A percentile compares a stretch with the other conserved stretches of the same genome.
Conservation (phyloP, 2,329 filamentous ascomycete genomes). For the Graphiopsis chlorocephala region DNA sequence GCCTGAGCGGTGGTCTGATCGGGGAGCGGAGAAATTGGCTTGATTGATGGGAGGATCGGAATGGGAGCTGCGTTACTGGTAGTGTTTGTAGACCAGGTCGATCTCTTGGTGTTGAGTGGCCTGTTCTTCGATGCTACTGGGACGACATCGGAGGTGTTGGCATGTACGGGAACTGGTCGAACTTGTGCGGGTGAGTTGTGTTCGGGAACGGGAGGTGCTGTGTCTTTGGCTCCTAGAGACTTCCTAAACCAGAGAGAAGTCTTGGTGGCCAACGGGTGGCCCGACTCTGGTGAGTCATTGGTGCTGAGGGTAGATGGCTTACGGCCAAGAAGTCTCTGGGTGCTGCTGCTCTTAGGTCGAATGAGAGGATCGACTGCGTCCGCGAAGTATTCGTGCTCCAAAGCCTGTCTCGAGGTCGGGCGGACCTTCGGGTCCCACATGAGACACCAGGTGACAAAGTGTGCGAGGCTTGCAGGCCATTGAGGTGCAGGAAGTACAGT, state of each 20-base stretch:
- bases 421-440: constrained; percentile 97
- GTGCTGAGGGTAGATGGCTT: constrained; percentile 82
- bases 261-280: constrained; percentile 67
- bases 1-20: constrained; percentile 89
- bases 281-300: constrained; percentile 55
- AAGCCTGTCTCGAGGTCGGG: constrained; percentile 88
- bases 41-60: constrained; percentile 91
- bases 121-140: constrained; percentile 50
- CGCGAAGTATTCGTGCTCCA: constrained; percentile 90
- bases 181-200: constrained; percentile 41
- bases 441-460: constrained; percentile 97
- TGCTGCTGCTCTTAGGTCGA: constrained; percentile 85
- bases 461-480: constrained; percentile 82
- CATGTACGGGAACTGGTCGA: constrained; percentile 42
- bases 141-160: constrained; percentile 44
- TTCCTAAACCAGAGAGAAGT: constrained; percentile 92
- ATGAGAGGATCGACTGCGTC: constrained; percentile 84
- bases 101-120: constrained; percentile 70
- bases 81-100: constrained; percentile 84
- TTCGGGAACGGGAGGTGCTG: constrained; percentile 60
- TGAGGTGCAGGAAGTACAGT: constrained; percentile 86
- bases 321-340: constrained; percentile 77
- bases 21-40: constrained; percentile 92
- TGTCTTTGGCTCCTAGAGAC: constrained; percentile 80
- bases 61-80: constrained; percentile 76